Percentiles rank a stretch among this genome's conserved stretches.
These are phyloP conservation scores for Telopea speciosissima DNA, from an alignment of 177 flowering plant genomes.

Conservation along the genomic window DNA sequence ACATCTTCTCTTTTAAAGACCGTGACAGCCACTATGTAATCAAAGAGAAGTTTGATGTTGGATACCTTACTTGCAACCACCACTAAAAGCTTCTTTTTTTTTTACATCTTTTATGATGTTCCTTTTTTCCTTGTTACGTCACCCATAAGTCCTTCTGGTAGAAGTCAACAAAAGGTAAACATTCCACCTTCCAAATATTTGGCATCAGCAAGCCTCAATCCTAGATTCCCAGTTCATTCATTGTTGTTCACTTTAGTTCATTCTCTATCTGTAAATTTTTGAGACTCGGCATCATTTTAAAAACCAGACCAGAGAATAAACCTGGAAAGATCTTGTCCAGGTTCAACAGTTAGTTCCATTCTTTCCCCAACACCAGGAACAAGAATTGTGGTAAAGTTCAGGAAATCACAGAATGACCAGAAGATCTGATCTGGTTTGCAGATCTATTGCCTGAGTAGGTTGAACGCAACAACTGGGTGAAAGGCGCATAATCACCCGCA, in stretches of 20 bases:
- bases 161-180: background rate
- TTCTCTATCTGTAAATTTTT: too few species aligned
- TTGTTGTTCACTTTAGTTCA: too few species aligned
- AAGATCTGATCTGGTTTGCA: too few species aligned
- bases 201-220: background rate
- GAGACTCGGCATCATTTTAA: too few species aligned
- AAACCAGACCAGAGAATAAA: background rate
- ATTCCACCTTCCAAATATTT: background rate
- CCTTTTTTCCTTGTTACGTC: background rate
- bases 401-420: too few species aligned
- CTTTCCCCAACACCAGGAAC: too few species aligned
- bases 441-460: too few species aligned
- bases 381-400: too few species aligned
- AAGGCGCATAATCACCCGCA: too few species aligned
- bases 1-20: background rate
- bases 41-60: background rate
- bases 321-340: background rate
- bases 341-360: background rate
- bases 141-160: background rate
- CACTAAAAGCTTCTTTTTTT: background rate
- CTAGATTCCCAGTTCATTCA: background rate
- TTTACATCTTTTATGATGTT: background rate
- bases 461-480: too few species aligned
- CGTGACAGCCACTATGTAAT: background rate
- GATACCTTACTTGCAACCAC: background rate